Percentiles rank a stretch among this genome's conserved stretches.
These are phyloP conservation scores for Hylodesmum podocarpum DNA, from an alignment of 306 rosid species.

Conservation along the genomic window DNA sequence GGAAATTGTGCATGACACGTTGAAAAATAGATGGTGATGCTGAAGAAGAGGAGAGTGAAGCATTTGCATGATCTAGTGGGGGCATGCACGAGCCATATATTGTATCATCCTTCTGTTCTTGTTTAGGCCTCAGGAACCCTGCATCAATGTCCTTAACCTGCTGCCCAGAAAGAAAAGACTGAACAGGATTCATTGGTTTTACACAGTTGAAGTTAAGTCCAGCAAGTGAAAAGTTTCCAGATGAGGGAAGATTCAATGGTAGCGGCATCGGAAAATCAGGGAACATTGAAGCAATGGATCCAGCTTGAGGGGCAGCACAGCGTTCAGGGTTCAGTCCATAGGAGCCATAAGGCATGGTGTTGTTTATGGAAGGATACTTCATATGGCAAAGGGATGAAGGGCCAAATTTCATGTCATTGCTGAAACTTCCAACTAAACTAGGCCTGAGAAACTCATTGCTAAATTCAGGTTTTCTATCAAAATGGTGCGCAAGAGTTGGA, in stretches of 20 bases:
- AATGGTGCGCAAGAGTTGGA: slow-evolving; percentile 52
- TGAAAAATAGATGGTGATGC: slow-evolving; percentile 46
- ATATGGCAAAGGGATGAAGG: slow-evolving; percentile 57
- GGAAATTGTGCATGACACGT: slow-evolving; percentile 52
- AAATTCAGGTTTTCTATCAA: slow-evolving; percentile 68
- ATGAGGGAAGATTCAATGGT: slow-evolving; percentile 53
- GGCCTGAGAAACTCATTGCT: slow-evolving; percentile 48
- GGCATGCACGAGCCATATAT: slow-evolving; percentile 44
- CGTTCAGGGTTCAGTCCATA: slow-evolving; percentile 46
- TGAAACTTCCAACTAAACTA: slow-evolving; percentile 51
- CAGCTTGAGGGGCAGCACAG: slow-evolving; percentile 36
- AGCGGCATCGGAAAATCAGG: slow-evolving; percentile 67
- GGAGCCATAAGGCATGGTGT: slow-evolving; percentile 47
- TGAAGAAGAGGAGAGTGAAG: slow-evolving; percentile 38
- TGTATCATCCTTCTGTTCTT: slow-evolving; percentile 60
- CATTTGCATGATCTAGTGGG: slow-evolving; percentile 46
- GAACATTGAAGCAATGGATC: slow-evolving; percentile 43
- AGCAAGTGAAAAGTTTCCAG: slow-evolving; percentile 47
- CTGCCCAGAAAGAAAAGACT: slow-evolving; percentile 59
- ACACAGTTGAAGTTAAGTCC: slow-evolving; percentile 48
- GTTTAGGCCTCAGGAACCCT: slow-evolving; percentile 65
- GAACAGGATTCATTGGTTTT: slow-evolving; percentile 45
- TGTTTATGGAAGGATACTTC: slow-evolving; percentile 56
- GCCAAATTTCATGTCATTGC: slow-evolving; percentile 53
- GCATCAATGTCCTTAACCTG: slow-evolving; percentile 51